Conservation (phyloP, 495 filamentous ascomycete genomes). For the Penicillium atrosanguineum region DNA sequence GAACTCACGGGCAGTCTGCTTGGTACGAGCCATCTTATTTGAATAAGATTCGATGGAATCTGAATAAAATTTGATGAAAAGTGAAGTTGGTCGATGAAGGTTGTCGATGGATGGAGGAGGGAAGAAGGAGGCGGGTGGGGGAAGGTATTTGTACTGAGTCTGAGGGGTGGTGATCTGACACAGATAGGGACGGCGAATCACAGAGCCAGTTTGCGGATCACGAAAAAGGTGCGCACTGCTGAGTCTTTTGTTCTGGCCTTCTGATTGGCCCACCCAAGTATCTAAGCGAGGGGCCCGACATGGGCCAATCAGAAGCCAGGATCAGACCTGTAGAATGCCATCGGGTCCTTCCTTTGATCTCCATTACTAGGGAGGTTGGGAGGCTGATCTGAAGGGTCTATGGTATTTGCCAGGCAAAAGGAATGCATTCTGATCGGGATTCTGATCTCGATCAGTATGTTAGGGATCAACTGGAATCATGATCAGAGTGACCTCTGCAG, state of each 20-base stretch:
- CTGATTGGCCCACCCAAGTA: slow-evolving; percentile 11
- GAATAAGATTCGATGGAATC: slow-evolving; percentile 30
- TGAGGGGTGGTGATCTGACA: slow-evolving; percentile 42
- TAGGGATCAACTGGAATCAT: slow-evolving; percentile 15
- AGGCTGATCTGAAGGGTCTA: slow-evolving; percentile 15
- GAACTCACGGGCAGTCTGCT: slow-evolving; percentile 96
- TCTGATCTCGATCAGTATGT: slow-evolving; percentile 22
- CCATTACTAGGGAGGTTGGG: slow-evolving; percentile 25
- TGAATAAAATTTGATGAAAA: slow-evolving; percentile 48
- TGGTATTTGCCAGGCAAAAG: slow-evolving; percentile 4
- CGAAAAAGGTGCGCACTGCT: background rate
- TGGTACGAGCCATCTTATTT: slow-evolving; percentile 90
- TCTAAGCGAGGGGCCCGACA: slow-evolving; percentile 37
- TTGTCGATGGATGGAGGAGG: slow-evolving; percentile 47
- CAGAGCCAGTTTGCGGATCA: slow-evolving; percentile 26
- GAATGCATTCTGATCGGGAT: slow-evolving; percentile 18
- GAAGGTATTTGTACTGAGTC: slow-evolving; percentile 49
- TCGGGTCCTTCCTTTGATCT: slow-evolving; percentile 35
- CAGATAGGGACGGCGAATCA: slow-evolving; percentile 21
- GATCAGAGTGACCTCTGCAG: slow-evolving; percentile 27
- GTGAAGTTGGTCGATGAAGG: slow-evolving; percentile 33
- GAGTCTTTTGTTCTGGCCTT: background rate
- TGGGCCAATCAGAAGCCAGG: slow-evolving; percentile 41
- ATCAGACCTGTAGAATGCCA: slow-evolving; percentile 41
- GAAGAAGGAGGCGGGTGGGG: slow-evolving; percentile 50